Conservation (phyloP, 2,329 filamentous ascomycete species). For the Parascedosporium putredinis region DNA sequence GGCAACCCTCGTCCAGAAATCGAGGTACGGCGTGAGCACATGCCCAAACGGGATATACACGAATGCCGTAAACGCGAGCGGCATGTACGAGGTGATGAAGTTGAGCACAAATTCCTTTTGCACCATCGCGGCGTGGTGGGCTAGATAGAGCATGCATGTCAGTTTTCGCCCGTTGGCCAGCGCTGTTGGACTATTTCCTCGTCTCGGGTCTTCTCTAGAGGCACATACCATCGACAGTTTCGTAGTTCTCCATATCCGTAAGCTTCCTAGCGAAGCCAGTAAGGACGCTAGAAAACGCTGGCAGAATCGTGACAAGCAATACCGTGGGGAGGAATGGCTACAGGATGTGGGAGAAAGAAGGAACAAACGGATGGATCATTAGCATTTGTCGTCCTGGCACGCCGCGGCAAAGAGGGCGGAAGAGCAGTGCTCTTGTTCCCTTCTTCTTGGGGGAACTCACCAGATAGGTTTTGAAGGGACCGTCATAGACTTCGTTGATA, state of each 20-base stretch:
- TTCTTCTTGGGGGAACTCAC: conserved; percentile 50
- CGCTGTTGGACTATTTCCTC: no score
- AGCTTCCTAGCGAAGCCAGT: conserved; percentile 67
- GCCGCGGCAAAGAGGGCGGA: not conserved
- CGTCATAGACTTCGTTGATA: conserved; percentile 85
- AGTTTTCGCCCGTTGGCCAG: conserved; percentile 10
- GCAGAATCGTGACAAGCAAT: conserved; percentile 72
- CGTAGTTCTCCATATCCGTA: conserved; percentile 84
- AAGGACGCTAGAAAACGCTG: conserved; percentile 65
- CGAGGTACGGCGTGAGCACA: conserved; percentile 72
- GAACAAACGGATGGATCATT: no score
- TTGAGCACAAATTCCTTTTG: conserved; percentile 93
- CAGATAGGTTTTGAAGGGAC: conserved; percentile 75
- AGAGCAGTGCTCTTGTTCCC: not conserved
- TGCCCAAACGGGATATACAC: conserved; percentile 89
- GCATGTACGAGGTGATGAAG: conserved; percentile 91
- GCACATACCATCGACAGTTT: conserved; percentile 59
- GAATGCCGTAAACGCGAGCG: conserved; percentile 85
- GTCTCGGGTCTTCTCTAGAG: not conserved
- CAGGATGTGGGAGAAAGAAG: not conserved
- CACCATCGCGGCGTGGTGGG: conserved; percentile 73
- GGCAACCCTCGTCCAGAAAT: conserved; percentile 67
- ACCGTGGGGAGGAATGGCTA: conserved; percentile 82
- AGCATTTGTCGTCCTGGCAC: no score
- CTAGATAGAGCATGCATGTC: conserved; percentile 31